A percentile compares a stretch with the other conserved stretches of the same genome.
Conservation (phyloP, 2,329 filamentous ascomycete species). For the Cladosporium sp. region DNA sequence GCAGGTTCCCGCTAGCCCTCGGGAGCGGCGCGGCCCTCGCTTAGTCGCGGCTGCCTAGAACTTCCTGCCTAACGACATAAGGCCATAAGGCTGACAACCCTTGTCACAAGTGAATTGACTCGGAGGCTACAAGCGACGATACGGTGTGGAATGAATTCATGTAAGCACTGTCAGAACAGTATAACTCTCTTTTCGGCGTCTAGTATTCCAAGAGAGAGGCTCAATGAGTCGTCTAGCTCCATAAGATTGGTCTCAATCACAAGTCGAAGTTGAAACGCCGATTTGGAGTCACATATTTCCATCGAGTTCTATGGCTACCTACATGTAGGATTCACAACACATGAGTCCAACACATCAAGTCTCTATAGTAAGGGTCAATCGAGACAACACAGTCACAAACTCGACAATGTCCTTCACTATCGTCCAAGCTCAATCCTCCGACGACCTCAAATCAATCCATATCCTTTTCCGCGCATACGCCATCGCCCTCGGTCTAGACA, state of each 20-base stretch:
- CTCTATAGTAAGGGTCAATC: background rate
- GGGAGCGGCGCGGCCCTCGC: background rate
- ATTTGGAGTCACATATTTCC: background rate
- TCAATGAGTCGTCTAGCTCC: too few relatives aligned
- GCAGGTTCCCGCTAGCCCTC: background rate
- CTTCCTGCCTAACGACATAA: background rate
- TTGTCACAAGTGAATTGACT: background rate
- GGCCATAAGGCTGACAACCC: background rate
- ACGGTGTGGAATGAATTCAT: background rate
- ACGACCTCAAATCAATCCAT: constrained; percentile 37
- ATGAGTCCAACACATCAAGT: background rate
- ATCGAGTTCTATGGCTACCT: background rate
- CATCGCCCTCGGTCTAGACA: constrained; percentile 48
- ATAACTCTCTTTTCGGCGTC: too few relatives aligned
- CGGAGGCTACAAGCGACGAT: background rate
- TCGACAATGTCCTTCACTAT: constrained; percentile 26
- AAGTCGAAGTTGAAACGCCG: background rate
- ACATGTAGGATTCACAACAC: too few relatives aligned
- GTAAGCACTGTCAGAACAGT: too few relatives aligned
- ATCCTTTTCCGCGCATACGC: constrained; percentile 39
- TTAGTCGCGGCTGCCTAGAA: background rate
- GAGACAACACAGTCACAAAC: background rate
- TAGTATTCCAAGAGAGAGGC: too few relatives aligned
- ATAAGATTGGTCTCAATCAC: too few relatives aligned
- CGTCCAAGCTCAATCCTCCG: constrained; percentile 35